phyloP scores from a whole-genome alignment of 257 asterid species.

The Nicotiana noctiflora region DNA sequence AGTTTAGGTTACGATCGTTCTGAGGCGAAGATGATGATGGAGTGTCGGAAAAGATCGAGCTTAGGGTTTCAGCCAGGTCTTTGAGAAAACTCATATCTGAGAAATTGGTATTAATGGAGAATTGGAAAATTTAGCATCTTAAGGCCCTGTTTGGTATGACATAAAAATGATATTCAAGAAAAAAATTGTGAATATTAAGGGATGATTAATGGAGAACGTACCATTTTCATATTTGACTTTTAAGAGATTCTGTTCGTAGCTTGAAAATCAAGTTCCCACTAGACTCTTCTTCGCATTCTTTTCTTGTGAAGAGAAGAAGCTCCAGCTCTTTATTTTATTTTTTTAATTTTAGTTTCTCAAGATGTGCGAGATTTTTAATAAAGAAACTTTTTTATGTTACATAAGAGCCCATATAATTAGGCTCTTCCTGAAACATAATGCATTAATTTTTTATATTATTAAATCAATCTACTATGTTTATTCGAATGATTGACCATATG shows the following conservation, averaged over 20 bases:
- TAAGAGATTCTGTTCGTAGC: background rate
- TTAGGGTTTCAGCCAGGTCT: constrained; percentile 48
- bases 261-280: background rate
- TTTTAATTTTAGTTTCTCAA: too few relatives aligned
- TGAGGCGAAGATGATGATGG: constrained; percentile 23
- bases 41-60: constrained; percentile 55
- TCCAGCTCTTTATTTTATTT: too few relatives aligned
- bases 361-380: too few relatives aligned
- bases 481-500: background rate
- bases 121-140: background rate
- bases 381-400: too few relatives aligned
- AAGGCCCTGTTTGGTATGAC: constrained; percentile 2
- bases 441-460: too few relatives aligned
- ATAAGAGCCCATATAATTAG: too few relatives aligned
- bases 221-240: background rate
- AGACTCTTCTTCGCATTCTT: background rate
- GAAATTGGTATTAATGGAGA: background rate
- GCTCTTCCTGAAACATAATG: too few relatives aligned
- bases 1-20: constrained; percentile 25
- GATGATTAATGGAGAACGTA: background rate
- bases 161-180: background rate
- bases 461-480: too few relatives aligned
- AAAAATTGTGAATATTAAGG: background rate
- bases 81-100: constrained; percentile 55
- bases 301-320: background rate